phyloP scores from a whole-genome alignment of 75 land plant species.

The Pseudotsuga menziesii region DNA sequence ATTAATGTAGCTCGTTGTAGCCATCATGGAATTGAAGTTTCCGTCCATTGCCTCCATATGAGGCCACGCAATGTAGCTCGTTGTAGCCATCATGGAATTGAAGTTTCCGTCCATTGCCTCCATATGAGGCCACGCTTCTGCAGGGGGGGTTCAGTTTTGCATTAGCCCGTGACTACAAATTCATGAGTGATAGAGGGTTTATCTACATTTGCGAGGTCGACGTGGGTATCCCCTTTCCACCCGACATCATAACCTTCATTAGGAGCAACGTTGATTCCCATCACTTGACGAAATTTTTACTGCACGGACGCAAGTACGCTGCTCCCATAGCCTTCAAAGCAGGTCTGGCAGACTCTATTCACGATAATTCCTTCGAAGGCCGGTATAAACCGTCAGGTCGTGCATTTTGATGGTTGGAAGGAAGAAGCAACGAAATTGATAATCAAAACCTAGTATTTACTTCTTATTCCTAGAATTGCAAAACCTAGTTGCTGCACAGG shows the following conservation, averaged over 20 bases:
- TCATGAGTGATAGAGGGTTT: constrained; percentile 34
- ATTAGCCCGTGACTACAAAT: constrained; percentile 39
- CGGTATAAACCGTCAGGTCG: no score
- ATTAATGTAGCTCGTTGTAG: constrained; percentile 13
- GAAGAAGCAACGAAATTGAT: no score
- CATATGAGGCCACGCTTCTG: constrained; percentile 43
- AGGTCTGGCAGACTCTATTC: constrained; percentile 28
- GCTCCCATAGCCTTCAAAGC: constrained; percentile 18
- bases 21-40: constrained; percentile 23
- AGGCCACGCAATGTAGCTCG: constrained; percentile 32
- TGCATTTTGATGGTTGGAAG: no score
- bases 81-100: constrained; percentile 21
- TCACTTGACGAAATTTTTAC: constrained; percentile 19
- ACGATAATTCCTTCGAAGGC: no score
- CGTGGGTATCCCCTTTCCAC: constrained; percentile 20
- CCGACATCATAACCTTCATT: constrained; percentile 16
- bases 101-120: constrained; percentile 39
- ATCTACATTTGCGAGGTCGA: constrained; percentile 55
- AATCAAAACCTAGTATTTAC: no score
- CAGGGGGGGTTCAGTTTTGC: constrained; percentile 37
- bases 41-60: constrained; percentile 39
- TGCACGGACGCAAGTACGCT: constrained; percentile 23
- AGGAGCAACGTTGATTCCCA: constrained; percentile 23
- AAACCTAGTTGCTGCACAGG: no score
- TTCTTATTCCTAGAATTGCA: no score